Base-by-base conservation (phyloP, 2,329 filamentous ascomycete species). In the Arthrobotrys megalospora region DNA sequence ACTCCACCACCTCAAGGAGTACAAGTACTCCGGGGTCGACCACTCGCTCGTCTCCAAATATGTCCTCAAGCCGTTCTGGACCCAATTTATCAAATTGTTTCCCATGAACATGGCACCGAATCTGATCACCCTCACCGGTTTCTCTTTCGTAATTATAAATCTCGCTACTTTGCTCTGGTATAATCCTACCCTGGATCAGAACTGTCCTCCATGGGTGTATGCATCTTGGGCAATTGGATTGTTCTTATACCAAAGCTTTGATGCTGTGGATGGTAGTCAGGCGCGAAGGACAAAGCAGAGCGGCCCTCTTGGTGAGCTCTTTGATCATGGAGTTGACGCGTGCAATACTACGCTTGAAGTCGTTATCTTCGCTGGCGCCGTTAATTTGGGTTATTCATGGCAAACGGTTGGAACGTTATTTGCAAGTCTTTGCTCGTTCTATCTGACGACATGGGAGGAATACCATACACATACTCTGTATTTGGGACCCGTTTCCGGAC, bases 371-470 rank as follows among this genome's bases (percentile, higher is more conserved):
- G 93, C 94, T 10, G 94, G 91, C 38, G 91, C 92, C 41, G 94
- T 97, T 88, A 97, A 97, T 83, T 89, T 98, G 83, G 81, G 81
- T 2, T 80, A 80, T 21, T 77, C 75, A 1, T 82, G 81, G 81
- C 78, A 78, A 24, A 82, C 81, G 12, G 48, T 82, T n/a, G 60
- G 81, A 14, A 80, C 76, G 4, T 24, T 81, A 11, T 82, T 82
- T 28, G 81, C 81, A 12, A 80, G 92, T 6, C 90, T 95, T 76
- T 87, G 96, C 82, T 97, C 96, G n/a, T 99, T 99, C 85, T 98
- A 98, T 85, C 92, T 98, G 48, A 96, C 98, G 84, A 98, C 96
- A 38, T 99, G 96, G 96, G 96, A 99, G 83, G 96, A 98, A 84
- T 99, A 98, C 86, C 95, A 98, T 86, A 99, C 96, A 64, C 94